Conservation (phyloP, 305 asterid species). For the Euphrasia arctica region DNA sequence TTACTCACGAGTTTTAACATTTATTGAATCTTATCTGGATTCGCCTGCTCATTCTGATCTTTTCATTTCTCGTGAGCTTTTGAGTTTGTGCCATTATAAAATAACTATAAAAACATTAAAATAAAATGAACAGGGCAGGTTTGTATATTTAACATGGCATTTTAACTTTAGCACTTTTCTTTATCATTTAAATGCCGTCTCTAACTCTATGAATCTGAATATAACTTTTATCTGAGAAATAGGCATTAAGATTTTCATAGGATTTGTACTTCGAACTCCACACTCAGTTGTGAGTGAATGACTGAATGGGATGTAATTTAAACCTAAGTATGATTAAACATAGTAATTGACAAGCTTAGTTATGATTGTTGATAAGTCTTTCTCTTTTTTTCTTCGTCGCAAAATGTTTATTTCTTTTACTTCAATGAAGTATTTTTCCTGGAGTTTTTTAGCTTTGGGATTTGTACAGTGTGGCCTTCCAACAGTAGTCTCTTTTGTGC, state of each 20-base stretch:
- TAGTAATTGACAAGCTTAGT: background rate
- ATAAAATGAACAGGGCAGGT: background rate
- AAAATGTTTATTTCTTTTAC: background rate
- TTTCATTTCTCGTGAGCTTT: slow-evolving; percentile 18
- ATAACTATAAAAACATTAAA: background rate
- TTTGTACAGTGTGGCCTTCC: slow-evolving; percentile 4
- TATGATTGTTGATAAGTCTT: background rate
- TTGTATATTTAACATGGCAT: background rate
- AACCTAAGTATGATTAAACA: background rate
- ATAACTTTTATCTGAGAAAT: background rate
- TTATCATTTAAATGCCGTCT: background rate
- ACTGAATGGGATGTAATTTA: too few species aligned
- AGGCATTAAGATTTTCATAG: background rate
- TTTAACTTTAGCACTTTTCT: background rate
- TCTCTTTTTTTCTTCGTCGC: background rate
- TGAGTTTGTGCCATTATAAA: background rate
- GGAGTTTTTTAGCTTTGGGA: slow-evolving; percentile 2
- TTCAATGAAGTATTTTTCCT: background rate
- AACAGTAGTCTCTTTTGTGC: slow-evolving; percentile 28
- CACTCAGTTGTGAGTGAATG: background rate
- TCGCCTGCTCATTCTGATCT: background rate
- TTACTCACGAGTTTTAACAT: slow-evolving; percentile 5
- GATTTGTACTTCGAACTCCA: background rate
- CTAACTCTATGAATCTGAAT: background rate
- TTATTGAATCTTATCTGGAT: slow-evolving; percentile 3